phyloP scores from a whole-genome alignment of 2,329 filamentous ascomycete genomes.

The Ramularia endophylla region DNA sequence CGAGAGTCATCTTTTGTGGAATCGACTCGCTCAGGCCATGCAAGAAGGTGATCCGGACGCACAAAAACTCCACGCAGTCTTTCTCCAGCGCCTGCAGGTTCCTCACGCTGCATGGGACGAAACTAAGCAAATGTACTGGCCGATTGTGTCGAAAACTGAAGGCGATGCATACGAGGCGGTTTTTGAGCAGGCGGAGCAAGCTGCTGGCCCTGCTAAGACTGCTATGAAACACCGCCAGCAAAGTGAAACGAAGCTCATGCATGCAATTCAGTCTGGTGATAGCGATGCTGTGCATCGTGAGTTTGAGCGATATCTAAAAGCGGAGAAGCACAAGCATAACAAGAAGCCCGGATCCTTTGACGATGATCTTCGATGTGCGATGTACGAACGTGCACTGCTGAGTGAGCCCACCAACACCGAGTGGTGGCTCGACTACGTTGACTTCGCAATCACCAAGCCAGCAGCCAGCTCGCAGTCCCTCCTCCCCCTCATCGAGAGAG shows the following conservation, averaged over 20 bases:
- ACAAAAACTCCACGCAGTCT: slow-evolving; percentile 61
- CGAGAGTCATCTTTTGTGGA: slow-evolving; percentile 74
- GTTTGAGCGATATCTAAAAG: slow-evolving; percentile 69
- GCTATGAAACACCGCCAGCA: slow-evolving; percentile 54
- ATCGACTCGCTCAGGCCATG: slow-evolving; percentile 64
- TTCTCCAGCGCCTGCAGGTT: slow-evolving; percentile 62
- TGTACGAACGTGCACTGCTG: slow-evolving; percentile 74
- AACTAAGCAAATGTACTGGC: slow-evolving; percentile 68
- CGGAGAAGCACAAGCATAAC: slow-evolving; percentile 63
- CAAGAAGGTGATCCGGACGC: slow-evolving; percentile 61
- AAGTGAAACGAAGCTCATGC: slow-evolving; percentile 60
- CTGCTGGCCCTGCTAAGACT: slow-evolving; percentile 58
- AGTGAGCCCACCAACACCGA: slow-evolving; percentile 67
- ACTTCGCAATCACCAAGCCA: slow-evolving; percentile 58
- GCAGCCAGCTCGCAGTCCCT: slow-evolving; percentile 30
- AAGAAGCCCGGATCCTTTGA: slow-evolving; percentile 48
- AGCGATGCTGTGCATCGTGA: slow-evolving; percentile 50
- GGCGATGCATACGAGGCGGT: slow-evolving; percentile 63
- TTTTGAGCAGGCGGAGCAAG: slow-evolving; percentile 62
- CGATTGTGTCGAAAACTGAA: slow-evolving; percentile 62
- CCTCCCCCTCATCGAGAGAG: slow-evolving; percentile 69
- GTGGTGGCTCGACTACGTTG: slow-evolving; percentile 78
- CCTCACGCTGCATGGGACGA: slow-evolving; percentile 71
- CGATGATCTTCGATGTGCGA: slow-evolving; percentile 50
- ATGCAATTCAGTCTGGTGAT: slow-evolving; percentile 53